Evolutionary conservation across 2,329 filamentous ascomycete species (phyloP), one percentile per base, ranked within the genome.

Genomic region (Laburnicola sp.): DNA sequence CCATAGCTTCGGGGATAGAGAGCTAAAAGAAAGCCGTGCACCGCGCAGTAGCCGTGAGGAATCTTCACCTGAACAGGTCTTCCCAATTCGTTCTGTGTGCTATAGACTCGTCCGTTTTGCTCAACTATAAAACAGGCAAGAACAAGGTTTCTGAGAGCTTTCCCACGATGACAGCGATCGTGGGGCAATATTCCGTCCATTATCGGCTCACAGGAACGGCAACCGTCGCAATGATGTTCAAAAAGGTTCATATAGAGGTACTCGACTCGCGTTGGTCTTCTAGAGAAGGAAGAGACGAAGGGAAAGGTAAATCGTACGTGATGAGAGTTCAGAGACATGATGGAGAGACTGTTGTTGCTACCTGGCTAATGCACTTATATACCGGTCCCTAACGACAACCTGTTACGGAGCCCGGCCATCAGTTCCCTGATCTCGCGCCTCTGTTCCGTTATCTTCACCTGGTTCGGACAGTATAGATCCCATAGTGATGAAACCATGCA

Each of bases 211-310:
- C 48, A 51, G 8, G 35, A 7, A 21, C 22, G 30, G 36, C 48
- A 51, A 22, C 25, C 27, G 22, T 42, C 36, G 9, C 43, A 23
- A 30, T 51, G 42, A 23, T 51, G 42, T 31, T 51, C 42, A 9
- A 46, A 16, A 10, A 46, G 35, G 21, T 51, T 51, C 41, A 51
- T 46, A 26, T 51, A 46, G 3, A 46, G 30, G 16, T 27, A 41
- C 37, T 51, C 48, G 4, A 51, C 23, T 6, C 36, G 22, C 1
- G 48, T 51, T 2, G 42, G 42, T 27, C 32, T 39, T 16, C 48
- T 51, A 6, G 48, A 51, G n/a, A 38, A 40, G 2, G 42, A 51
- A 7, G 43, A 4, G 16, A 51, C 39, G 3, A 51, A 36, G 8
- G 48, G 48, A n/a, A 11, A 16, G 25, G 48, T n/a, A 16, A 51